A percentile compares a stretch with the other conserved stretches of the same genome.
Evolutionary conservation across 2,329 filamentous ascomycete species (phyloP).

Genomic region (Colletotrichum sidae): DNA sequence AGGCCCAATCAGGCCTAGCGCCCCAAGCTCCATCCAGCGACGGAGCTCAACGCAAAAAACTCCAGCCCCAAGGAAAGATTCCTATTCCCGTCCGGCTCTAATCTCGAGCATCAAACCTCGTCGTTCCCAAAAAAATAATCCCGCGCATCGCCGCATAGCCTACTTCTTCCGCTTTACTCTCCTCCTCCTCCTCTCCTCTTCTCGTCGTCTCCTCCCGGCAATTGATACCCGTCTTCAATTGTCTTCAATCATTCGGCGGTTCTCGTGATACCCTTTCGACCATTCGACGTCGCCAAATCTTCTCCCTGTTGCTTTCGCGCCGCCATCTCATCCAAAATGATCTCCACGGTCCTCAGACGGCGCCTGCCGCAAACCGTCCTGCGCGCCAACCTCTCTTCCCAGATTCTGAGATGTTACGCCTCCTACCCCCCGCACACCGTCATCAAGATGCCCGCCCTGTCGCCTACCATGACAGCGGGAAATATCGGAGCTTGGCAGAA

Average conservation of each 20-base stretch:
- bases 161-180: conserved; percentile 28
- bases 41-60: conserved; percentile 58
- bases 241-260: conserved; percentile 31
- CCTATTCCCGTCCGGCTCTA: conserved; percentile 43
- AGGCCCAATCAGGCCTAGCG: conserved; percentile 47
- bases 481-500: conserved; percentile 99
- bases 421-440: conserved; percentile 95
- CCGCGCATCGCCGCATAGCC: conserved; percentile 40
- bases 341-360: conserved; percentile 73
- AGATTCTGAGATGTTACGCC: conserved; percentile 74
- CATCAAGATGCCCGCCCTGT: conserved; percentile 97
- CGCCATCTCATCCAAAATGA: conserved; percentile 58
- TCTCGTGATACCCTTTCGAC: conserved; percentile 1
- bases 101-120: conserved; percentile 43
- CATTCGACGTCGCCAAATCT: conserved; percentile 1
- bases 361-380: conserved; percentile 66
- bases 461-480: conserved; percentile 95
- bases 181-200: conserved; percentile 38
- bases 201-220: conserved; percentile 36
- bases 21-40: conserved; percentile 47
- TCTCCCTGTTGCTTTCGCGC: conserved; percentile 29
- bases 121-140: conserved; percentile 46
- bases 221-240: conserved; percentile 33
- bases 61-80: conserved; percentile 49
- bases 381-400: conserved; percentile 63